A percentile compares a stretch with the other conserved stretches of the same genome.
phyloP scores from a whole-genome alignment of 441 rosid genomes.

The Melastoma candidum region DNA sequence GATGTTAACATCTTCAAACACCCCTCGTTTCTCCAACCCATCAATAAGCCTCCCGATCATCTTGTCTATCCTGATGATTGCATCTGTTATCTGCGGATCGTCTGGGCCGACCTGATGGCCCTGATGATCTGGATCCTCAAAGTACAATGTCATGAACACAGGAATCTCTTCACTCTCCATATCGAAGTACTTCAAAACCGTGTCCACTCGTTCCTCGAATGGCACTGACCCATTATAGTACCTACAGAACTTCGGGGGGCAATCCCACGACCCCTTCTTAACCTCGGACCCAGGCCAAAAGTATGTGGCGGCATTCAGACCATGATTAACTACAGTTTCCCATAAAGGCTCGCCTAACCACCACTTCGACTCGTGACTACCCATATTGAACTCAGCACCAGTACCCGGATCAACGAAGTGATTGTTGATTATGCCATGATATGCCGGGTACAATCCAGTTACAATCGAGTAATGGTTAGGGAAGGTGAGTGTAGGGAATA shows the following conservation, averaged over 20 bases:
- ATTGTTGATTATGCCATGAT: slow-evolving; percentile 74
- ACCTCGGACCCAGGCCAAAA: slow-evolving; percentile 99
- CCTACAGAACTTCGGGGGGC: slow-evolving; percentile 53
- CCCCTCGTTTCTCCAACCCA: slow-evolving; percentile 72
- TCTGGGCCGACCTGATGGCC: slow-evolving; percentile 93
- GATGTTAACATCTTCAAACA: slow-evolving; percentile 74
- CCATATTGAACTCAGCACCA: slow-evolving; percentile 54
- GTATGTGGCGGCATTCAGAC: slow-evolving; percentile 66
- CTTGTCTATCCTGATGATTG: slow-evolving; percentile 59
- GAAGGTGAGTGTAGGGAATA: slow-evolving; percentile 79
- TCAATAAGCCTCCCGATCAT: slow-evolving; percentile 70
- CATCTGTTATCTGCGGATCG: slow-evolving; percentile 75
- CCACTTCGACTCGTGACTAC: slow-evolving; percentile 82
- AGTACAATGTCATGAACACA: slow-evolving; percentile 69
- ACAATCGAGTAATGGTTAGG: slow-evolving; percentile 94
- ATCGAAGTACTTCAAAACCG: slow-evolving; percentile 71
- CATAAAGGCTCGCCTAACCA: slow-evolving; percentile 96
- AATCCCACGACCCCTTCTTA: slow-evolving; percentile 75
- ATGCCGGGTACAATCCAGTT: slow-evolving; percentile 83
- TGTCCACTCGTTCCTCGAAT: slow-evolving; percentile 80
- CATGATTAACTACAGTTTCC: slow-evolving; percentile 83
- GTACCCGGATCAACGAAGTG: slow-evolving; percentile 48
- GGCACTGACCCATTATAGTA: slow-evolving; percentile 65
- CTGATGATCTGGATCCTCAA: slow-evolving; percentile 95
- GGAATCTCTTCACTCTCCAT: slow-evolving; percentile 61